Percentiles rank a stretch among this genome's conserved stretches.
These are phyloP conservation scores for Comarum palustre DNA, from an alignment of 306 rosid genomes.

Conservation along the genomic window DNA sequence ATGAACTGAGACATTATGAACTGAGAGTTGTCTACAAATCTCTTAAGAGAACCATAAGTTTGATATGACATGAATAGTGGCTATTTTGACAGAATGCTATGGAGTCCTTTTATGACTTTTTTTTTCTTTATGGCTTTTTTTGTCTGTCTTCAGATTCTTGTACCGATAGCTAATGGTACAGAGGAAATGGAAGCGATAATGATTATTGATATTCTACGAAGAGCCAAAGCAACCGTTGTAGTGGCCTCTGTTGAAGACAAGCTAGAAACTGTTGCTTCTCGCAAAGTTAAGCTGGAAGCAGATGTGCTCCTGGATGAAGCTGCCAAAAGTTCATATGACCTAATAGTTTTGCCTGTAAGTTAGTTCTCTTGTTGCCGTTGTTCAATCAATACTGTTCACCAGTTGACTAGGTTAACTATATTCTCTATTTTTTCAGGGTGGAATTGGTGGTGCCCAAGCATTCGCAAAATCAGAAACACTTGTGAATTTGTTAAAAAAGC, in stretches of 20 bases:
- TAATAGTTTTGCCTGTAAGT: slow-evolving; percentile 83
- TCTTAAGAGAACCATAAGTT: neutral
- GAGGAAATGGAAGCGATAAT: slow-evolving; percentile 97
- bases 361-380: neutral
- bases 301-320: slow-evolving; percentile 79
- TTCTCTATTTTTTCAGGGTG: slow-evolving; percentile 58
- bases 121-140: too few species aligned
- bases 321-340: slow-evolving; percentile 62
- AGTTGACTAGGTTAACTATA: slow-evolving; percentile 15
- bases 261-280: slow-evolving; percentile 66
- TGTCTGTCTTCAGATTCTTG: slow-evolving; percentile 61
- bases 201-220: slow-evolving; percentile 68
- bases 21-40: too few species aligned
- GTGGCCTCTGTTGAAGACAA: slow-evolving; percentile 79
- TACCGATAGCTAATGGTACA: slow-evolving; percentile 77
- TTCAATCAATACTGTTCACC: neutral
- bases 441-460: slow-evolving; percentile 91
- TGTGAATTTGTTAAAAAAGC: slow-evolving; percentile 64
- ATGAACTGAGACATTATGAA: too few species aligned
- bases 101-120: slow-evolving; percentile 9
- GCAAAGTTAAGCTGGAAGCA: slow-evolving; percentile 77
- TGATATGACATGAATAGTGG: neutral
- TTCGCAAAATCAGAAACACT: slow-evolving; percentile 76
- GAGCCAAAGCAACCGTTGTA: slow-evolving; percentile 81
- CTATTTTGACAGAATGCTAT: neutral